Percentiles rank a stretch among this genome's conserved stretches.
Conservation (phyloP, 2,329 filamentous ascomycete species). For the Aspergillus ruber region DNA sequence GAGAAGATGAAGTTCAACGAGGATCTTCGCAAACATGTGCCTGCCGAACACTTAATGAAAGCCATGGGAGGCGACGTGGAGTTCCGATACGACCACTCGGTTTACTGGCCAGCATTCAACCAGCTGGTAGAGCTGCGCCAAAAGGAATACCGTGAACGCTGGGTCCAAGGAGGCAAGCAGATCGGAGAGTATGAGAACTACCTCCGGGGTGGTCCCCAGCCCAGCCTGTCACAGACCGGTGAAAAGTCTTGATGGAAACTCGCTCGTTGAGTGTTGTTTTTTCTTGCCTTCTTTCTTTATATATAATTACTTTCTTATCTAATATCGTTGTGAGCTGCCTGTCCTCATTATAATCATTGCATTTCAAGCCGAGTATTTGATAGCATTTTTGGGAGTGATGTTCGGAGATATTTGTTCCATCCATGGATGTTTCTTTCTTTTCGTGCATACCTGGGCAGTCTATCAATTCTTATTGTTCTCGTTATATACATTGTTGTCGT, state of each 20-base stretch:
- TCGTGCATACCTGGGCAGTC: too few species aligned
- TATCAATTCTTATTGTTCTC: too few species aligned
- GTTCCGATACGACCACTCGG: slow-evolving; percentile 83
- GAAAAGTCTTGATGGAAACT: not conserved
- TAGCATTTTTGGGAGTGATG: too few species aligned
- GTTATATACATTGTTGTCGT: too few species aligned
- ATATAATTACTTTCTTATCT: too few species aligned
- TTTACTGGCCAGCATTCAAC: slow-evolving; percentile 84
- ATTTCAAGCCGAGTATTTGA: too few species aligned
- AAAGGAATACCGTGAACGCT: slow-evolving; percentile 59
- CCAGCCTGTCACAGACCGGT: slow-evolving; percentile 28
- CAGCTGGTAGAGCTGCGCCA: slow-evolving; percentile 62
- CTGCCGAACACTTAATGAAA: slow-evolving; percentile 73
- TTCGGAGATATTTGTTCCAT: too few species aligned
- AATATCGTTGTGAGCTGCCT: too few species aligned
- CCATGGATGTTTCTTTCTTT: too few species aligned
- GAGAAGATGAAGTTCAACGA: slow-evolving; percentile 98
- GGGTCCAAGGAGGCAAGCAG: slow-evolving; percentile 71
- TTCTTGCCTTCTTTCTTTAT: too few species aligned
- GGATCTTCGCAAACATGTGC: slow-evolving; percentile 75
- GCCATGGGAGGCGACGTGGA: slow-evolving; percentile 71
- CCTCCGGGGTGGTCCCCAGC: slow-evolving; percentile 61
- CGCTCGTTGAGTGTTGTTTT: too few species aligned
- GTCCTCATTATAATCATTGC: too few species aligned
- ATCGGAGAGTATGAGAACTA: slow-evolving; percentile 86